Evolutionary conservation across 2,329 filamentous ascomycete species (phyloP).

Genomic region (Cladosporium phlei): DNA sequence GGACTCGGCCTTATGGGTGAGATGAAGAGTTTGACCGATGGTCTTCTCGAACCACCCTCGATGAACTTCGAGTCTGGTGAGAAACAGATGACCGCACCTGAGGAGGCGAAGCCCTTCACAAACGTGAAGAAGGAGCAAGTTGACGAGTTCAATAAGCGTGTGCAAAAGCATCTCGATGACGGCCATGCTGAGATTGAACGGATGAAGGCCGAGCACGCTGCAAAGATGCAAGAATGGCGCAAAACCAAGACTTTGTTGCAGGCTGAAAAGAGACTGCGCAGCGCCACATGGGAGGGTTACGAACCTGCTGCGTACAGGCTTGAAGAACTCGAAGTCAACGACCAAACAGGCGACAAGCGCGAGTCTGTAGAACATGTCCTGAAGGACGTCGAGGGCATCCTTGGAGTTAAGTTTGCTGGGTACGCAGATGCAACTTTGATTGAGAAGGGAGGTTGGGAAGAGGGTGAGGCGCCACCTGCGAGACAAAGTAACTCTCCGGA

Average conservation of each 20-base stretch:
- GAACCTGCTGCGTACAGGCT: constrained; percentile 37
- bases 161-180: constrained; percentile 64
- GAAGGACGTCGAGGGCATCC: constrained; percentile 64
- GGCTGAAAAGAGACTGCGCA: constrained; percentile 71
- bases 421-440: constrained; percentile 28
- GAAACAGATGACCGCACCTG: constrained; percentile 39
- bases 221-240: constrained; percentile 68
- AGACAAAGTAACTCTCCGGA: constrained; percentile 31
- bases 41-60: constrained; percentile 66
- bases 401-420: constrained; percentile 59
- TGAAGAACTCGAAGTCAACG: constrained; percentile 44
- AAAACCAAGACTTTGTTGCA: constrained; percentile 64
- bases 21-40: constrained; percentile 73
- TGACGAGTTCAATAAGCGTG: constrained; percentile 76
- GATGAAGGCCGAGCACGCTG: constrained; percentile 74
- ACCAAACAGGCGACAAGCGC: constrained; percentile 29
- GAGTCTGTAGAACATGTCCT: constrained; percentile 68
- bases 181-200: constrained; percentile 77
- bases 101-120: constrained; percentile 47
- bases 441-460: constrained; percentile 33
- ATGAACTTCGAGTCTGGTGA: constrained; percentile 17
- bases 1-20: constrained; percentile 76
- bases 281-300: constrained; percentile 50
- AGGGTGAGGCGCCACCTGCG: constrained; percentile 34
- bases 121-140: constrained; percentile 71